Evolutionary conservation across 2,329 filamentous ascomycete genomes (phyloP).

Genomic region (Emmonsiellopsis sp.): DNA sequence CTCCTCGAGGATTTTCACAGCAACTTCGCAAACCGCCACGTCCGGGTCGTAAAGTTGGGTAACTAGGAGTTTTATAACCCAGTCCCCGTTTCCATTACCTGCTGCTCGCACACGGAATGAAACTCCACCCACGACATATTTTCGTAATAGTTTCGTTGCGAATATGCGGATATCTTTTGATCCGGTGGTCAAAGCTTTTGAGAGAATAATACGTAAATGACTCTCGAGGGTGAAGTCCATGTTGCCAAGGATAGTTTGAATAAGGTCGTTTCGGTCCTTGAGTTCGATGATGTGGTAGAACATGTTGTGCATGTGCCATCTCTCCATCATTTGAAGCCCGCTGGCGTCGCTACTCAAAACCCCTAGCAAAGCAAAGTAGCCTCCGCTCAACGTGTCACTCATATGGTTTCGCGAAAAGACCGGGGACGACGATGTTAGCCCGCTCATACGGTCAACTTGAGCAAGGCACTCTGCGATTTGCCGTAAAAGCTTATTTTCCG

Average conservation of each 20-base stretch:
- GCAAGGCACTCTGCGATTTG: conserved; percentile 94
- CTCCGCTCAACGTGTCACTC: conserved; percentile 76
- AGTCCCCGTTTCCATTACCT: conserved; percentile 60
- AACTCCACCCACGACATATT: conserved; percentile 63
- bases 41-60: conserved; percentile 97
- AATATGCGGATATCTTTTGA: conserved; percentile 87
- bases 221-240: conserved; percentile 87
- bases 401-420: conserved; percentile 83
- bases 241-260: conserved; percentile 77
- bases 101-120: conserved; percentile 28
- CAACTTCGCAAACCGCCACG: conserved; percentile 89
- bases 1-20: conserved; percentile 94
- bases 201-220: conserved; percentile 84
- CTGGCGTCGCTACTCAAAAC: conserved; percentile 72
- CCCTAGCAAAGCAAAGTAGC: conserved; percentile 90
- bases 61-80: conserved; percentile 95
- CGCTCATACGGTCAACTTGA: conserved; percentile 79
- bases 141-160: conserved; percentile 75
- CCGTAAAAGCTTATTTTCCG: conserved; percentile 83
- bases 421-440: conserved; percentile 61
- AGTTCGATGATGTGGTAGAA: conserved; percentile 97
- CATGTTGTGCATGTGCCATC: conserved; percentile 99
- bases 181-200: conserved; percentile 85
- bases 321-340: conserved; percentile 80
- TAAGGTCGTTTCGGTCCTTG: conserved; percentile 80